These are phyloP conservation scores for Thielaviopsis populi DNA, from an alignment of 2,329 filamentous ascomycete genomes.

Conservation along the genomic window DNA sequence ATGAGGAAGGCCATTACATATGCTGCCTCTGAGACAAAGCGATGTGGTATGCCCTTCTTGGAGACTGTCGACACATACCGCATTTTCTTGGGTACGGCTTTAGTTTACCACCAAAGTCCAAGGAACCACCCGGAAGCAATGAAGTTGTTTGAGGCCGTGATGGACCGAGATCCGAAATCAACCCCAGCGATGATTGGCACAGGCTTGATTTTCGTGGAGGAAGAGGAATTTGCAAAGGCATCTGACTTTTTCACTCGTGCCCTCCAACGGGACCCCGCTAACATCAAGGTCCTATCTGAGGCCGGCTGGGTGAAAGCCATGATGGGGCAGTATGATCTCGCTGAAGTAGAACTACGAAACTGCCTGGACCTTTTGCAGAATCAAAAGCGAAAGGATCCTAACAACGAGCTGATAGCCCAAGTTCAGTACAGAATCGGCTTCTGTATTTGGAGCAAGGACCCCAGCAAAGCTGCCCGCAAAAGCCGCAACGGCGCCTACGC, in stretches of 20 bases:
- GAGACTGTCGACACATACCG: constrained; percentile 61
- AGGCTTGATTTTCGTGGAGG: constrained; percentile 82
- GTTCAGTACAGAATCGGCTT: constrained; percentile 75
- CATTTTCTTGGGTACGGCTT: constrained; percentile 65
- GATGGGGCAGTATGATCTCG: constrained; percentile 56
- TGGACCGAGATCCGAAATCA: constrained; percentile 58
- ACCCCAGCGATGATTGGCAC: constrained; percentile 77
- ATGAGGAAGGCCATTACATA: constrained; percentile 58
- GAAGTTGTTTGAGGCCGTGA: constrained; percentile 65
- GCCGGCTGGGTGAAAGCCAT: constrained; percentile 85
- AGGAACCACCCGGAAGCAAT: constrained; percentile 82
- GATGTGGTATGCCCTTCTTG: constrained; percentile 52
- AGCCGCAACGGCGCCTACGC: constrained; percentile 69
- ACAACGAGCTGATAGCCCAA: constrained; percentile 58
- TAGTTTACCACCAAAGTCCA: constrained; percentile 82
- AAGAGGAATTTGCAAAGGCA: constrained; percentile 73
- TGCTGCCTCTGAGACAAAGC: constrained; percentile 42
- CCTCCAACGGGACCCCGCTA: constrained; percentile 53
- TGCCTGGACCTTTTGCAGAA: constrained; percentile 52
- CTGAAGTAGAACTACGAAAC: constrained; percentile 52
- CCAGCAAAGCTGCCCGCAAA: constrained; percentile 59
- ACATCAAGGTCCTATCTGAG: constrained; percentile 69
- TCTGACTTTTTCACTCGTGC: constrained; percentile 68
- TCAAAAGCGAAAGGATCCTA: constrained; percentile 42
- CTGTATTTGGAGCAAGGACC: constrained; percentile 73